phyloP scores from a whole-genome alignment of 2,329 filamentous ascomycete genomes.

The Diaporthe destruens region DNA sequence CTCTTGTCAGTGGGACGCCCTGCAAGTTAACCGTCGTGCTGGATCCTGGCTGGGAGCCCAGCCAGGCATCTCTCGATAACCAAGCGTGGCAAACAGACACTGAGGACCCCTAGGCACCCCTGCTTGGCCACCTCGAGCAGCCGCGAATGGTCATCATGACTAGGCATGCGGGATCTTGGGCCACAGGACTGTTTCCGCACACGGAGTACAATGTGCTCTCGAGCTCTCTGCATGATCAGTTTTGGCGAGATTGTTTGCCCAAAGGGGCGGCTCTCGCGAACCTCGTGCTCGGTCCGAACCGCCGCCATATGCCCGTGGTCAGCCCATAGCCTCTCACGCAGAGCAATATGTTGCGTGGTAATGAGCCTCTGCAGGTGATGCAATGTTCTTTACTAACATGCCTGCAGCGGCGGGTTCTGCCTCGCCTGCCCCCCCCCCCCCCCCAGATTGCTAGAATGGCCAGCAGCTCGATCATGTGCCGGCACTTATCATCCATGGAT shows the following conservation, averaged over 20 bases:
- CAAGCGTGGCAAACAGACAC: not conserved
- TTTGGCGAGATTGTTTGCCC: not conserved
- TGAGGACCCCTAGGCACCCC: not conserved
- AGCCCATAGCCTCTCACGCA: not conserved
- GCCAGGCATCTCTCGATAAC: slow-evolving; percentile 1
- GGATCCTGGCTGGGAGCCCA: slow-evolving; percentile 18
- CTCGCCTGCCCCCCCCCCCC: slow-evolving; percentile 6
- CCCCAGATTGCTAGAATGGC: no score
- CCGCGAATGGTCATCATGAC: slow-evolving; percentile 18
- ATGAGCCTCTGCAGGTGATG: not conserved
- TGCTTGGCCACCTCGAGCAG: slow-evolving; percentile 11
- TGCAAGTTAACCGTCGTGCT: not conserved
- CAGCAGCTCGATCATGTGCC: not conserved
- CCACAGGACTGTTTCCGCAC: slow-evolving; percentile 5
- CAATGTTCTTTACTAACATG: not conserved
- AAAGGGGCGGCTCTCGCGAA: slow-evolving; percentile 1
- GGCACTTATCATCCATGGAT: not conserved
- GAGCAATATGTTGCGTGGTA: not conserved
- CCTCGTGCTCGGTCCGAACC: not conserved
- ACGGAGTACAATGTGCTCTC: slow-evolving; percentile 30
- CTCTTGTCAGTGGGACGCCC: slow-evolving; percentile 6
- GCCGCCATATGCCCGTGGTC: not conserved
- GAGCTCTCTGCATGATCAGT: slow-evolving; percentile 12
- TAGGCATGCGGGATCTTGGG: not conserved
- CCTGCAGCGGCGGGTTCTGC: not conserved